A percentile compares a stretch with the other conserved stretches of the same genome.
These are phyloP conservation scores for Microbotryum saponariae DNA, from an alignment of 1,284 basidiomycete species.

Conservation along the genomic window DNA sequence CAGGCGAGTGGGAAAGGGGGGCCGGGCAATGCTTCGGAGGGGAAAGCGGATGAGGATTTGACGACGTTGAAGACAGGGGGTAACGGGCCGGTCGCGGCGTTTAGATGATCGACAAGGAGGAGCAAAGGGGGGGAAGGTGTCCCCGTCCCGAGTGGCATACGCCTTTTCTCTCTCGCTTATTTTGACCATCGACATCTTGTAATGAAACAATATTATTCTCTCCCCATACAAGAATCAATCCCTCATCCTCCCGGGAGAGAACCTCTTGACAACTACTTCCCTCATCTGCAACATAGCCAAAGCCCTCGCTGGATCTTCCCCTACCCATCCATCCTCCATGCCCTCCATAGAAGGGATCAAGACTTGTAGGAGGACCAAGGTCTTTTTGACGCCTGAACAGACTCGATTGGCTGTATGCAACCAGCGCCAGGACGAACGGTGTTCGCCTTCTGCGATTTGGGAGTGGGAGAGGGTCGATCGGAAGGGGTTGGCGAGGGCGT, in stretches of 20 bases:
- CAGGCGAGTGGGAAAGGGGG: no score
- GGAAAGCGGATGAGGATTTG: no score
- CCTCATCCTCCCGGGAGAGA: conserved; percentile 85
- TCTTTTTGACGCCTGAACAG: conserved; percentile 97
- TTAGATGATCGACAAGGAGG: no score
- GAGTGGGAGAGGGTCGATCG: conserved; percentile 44
- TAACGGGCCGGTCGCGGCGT: no score
- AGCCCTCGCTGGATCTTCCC: conserved; percentile 38
- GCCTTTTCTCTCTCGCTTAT: neutral
- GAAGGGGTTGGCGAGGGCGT: conserved; percentile 57
- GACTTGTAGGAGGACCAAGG: conserved; percentile 78
- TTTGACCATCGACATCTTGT: neutral
- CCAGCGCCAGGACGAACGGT: conserved; percentile 66
- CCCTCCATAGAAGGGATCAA: conserved; percentile 60
- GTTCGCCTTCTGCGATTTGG: neutral
- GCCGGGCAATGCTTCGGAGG: no score
- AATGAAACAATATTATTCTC: neutral
- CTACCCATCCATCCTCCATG: conserved; percentile 11
- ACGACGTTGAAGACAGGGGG: no score
- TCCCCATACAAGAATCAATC: conserved; percentile 49
- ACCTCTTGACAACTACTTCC: conserved; percentile 78
- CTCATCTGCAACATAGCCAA: conserved; percentile 60
- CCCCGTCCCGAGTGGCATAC: neutral
- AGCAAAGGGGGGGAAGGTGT: no score
- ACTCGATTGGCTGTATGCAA: conserved; percentile 94